These are phyloP conservation scores for Talaromyces thailandensis DNA, from an alignment of 495 filamentous ascomycete species.

Conservation along the genomic window DNA sequence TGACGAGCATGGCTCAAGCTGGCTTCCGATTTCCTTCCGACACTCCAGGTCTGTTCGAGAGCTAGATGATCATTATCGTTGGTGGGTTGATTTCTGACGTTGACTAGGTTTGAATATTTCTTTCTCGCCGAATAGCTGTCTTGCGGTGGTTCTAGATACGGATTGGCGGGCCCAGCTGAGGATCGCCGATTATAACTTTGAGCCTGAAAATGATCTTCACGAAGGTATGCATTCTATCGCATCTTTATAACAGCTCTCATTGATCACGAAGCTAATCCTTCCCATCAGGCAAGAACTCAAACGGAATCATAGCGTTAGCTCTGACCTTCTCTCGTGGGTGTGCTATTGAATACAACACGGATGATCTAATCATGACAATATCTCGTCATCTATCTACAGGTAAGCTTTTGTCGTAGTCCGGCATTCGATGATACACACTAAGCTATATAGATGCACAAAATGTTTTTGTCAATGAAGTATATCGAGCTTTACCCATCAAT, in stretches of 20 bases:
- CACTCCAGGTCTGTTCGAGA: slow-evolving; percentile 18
- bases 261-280: slow-evolving; percentile 10
- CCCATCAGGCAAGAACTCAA: slow-evolving; percentile 35
- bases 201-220: slow-evolving; percentile 25
- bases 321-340: slow-evolving; percentile 50
- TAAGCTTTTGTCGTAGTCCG: slow-evolving; percentile 21
- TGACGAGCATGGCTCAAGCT: slow-evolving; percentile 60
- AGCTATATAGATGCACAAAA: slow-evolving; percentile 33
- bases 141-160: slow-evolving; percentile 52
- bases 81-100: slow-evolving; percentile 9
- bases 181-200: slow-evolving; percentile 45
- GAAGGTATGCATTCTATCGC: slow-evolving; percentile 26
- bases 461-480: slow-evolving; percentile 55
- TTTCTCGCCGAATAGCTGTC: slow-evolving; percentile 67
- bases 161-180: slow-evolving; percentile 58
- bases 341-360: slow-evolving; percentile 49
- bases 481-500: slow-evolving; percentile 53
- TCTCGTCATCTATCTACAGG: slow-evolving; percentile 38
- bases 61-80: slow-evolving; percentile 9
- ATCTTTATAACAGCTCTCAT: not conserved
- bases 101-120: slow-evolving; percentile 51
- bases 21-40: slow-evolving; percentile 56
- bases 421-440: not conserved
- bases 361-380: slow-evolving; percentile 66
- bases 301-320: slow-evolving; percentile 49